Base-by-base conservation (phyloP, 495 filamentous ascomycete species). In the Cudoniella acicularis region DNA sequence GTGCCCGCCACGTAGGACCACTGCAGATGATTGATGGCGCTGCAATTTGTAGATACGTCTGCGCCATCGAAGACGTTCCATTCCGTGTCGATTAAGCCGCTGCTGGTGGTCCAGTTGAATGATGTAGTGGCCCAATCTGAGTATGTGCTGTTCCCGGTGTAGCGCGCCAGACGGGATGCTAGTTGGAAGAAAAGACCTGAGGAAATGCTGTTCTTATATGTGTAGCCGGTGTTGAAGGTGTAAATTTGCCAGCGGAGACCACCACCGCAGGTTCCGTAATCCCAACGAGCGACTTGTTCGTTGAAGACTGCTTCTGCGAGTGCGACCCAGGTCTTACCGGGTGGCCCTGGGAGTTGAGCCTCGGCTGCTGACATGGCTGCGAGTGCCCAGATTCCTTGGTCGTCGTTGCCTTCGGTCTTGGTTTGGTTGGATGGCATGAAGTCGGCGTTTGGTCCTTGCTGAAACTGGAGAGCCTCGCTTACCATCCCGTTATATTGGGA, bases 191-290 rank as follows among this genome's bases (percentile, higher is more conserved):
- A 84, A 59, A 83, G 84, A 3, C 87, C 89, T 69, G 91, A 91
- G 40, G 87, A 86, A 49, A 91, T 85, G 25, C 83, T 79, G 73
- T 93, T 92, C 69, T 92, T 91, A 72, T 87, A 91, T 61, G 83
- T 80, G 70, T 88, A 95, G 10, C 92, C 92, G 22, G 75, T 83
- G 73, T 92, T 90, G 72, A 89, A 92, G 9, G 81, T 77, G 71
- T 83, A 90, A 58, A 95, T 87, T 73, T 96, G 91, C 92, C 92
- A 96, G 56, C 86, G 78, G 51, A 96, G 72, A 1, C 92, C 92
- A 45, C 92, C 92, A 45, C 79, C 77, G 69, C 92, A 96, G 1
- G 76, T 81, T 0, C 63, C 61, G 16, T 74, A 72, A 58, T 92
- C 80, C 90, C 90, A 95, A n/a, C 88, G 80, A 0, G 69, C 67